phyloP scores from a whole-genome alignment of 352 stramenopile species.

The Detonula confervacea region DNA sequence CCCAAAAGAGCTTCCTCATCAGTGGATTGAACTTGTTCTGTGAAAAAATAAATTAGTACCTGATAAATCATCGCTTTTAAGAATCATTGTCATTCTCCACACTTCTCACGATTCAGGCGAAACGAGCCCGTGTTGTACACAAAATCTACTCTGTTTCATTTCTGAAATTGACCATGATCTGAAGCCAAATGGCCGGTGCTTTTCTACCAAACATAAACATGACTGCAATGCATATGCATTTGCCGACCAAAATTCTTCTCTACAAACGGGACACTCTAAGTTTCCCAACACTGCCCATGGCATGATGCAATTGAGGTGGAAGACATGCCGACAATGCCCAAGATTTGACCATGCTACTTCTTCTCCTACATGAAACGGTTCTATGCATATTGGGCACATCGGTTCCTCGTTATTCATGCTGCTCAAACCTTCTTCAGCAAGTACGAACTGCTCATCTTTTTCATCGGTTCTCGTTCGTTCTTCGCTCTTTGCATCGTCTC shows the following conservation, averaged over 20 bases:
- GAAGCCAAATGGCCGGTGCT: not conserved
- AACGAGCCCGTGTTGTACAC: slow-evolving; percentile 20
- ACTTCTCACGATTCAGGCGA: too few species aligned
- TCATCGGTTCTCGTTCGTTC: not conserved
- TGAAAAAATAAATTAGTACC: too few species aligned
- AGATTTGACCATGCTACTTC: slow-evolving; percentile 35
- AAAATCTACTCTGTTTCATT: slow-evolving; percentile 10
- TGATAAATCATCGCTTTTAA: too few species aligned
- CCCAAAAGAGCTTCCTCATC: too few species aligned
- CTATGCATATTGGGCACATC: slow-evolving; percentile 37
- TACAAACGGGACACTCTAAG: slow-evolving; percentile 32
- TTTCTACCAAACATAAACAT: not conserved
- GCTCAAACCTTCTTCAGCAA: slow-evolving; percentile 20
- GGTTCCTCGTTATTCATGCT: slow-evolving; percentile 5
- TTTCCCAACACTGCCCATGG: slow-evolving; percentile 24
- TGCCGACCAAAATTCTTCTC: slow-evolving; percentile 24
- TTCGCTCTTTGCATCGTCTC: not conserved
- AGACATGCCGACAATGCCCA: slow-evolving; percentile 19
- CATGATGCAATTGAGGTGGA: slow-evolving; percentile 38
- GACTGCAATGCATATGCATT: slow-evolving; percentile 2
- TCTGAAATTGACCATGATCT: not conserved
- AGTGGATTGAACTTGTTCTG: too few species aligned
- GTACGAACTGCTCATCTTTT: slow-evolving; percentile 1
- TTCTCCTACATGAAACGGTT: slow-evolving; percentile 21
- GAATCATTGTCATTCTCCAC: too few species aligned